Evolutionary conservation across 805 yeast species (phyloP), one percentile per base, ranked within the genome.

Genomic region (Cephaloascus fragrans): DNA sequence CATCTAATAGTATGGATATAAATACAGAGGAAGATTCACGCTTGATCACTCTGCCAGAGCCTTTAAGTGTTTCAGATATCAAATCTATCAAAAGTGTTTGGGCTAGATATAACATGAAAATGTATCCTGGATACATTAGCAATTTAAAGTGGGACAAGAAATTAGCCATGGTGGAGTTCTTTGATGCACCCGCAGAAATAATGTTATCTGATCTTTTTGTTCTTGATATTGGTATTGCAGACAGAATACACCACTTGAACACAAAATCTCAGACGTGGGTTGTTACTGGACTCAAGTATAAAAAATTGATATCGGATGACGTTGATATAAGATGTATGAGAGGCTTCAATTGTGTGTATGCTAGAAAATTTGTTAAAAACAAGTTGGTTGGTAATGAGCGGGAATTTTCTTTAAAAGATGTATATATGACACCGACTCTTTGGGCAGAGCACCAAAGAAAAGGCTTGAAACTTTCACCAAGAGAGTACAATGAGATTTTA

Each of bases 171-270:
- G 67, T 71, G 3, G 57, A 57, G 39, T 69, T 68, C 45, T 57
- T 52, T n/a, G 75, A 67, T 37, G 64, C 66, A 0, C 38, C 46
- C 2, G 62, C 47, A 31, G 47, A 51, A 1, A 57, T 67, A 47
- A 66, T 56, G 18, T 61, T 59, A 37, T 34, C 50, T 34, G 75
- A 58, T 48, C 55, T 67, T 31, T 62, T 51, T 44, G 63, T 74
- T 3, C 55, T 80, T 18, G 83, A 75, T 50, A 54, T 81, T 2
- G 53, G 75, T 32, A 55, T 80, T 15, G 86, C 84, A 3, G 87
- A 81, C 45, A 48, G 41, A 1, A 64, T 81, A 1, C 56, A 57
- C 14, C 45, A 68, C 23, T 54, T 58, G 12, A 56, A 60, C 15
- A 49, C 44, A 18, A 47, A 53, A 2, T 50, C 53, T 5, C 44